Evolutionary conservation across 768 basidiomycete species (phyloP).

Genomic region (Tricholomella constricta): DNA sequence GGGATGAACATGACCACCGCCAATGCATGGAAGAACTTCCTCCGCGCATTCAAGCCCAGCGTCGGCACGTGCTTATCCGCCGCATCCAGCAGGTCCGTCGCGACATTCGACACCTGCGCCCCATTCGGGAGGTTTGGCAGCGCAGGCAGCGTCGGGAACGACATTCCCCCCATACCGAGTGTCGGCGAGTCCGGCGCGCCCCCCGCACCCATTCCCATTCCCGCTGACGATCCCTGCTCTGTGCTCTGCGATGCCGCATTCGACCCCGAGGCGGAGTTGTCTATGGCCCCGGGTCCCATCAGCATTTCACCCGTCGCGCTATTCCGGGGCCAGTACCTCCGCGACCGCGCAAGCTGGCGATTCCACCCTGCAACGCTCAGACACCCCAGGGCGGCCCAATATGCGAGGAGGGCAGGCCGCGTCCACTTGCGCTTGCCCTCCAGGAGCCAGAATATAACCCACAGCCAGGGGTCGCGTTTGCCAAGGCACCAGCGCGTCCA

Average conservation of each 20-base stretch:
- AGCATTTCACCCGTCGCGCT: constrained; percentile 36
- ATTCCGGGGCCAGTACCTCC: constrained; percentile 62
- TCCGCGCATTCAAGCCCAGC: constrained; percentile 84
- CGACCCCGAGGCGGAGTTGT: constrained; percentile 11
- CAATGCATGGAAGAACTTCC: constrained; percentile 96
- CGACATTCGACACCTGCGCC: constrained; percentile 56
- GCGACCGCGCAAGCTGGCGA: constrained; percentile 79
- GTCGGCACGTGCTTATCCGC: constrained; percentile 91
- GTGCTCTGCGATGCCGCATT: not conserved
- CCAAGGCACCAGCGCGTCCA: constrained; percentile 93
- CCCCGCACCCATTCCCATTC: too few relatives aligned
- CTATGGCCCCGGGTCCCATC: constrained; percentile 27
- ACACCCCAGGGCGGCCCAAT: constrained; percentile 81
- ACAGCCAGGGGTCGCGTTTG: constrained; percentile 83
- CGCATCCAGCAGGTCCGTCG: constrained; percentile 73
- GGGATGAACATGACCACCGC: constrained; percentile 97
- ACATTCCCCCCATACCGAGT: constrained; percentile 32
- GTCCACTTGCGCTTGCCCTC: constrained; percentile 80
- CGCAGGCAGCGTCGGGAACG: constrained; percentile 50
- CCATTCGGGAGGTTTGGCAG: constrained; percentile 47
- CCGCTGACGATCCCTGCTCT: constrained; percentile 4
- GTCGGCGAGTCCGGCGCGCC: constrained; percentile 8
- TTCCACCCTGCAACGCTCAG: constrained; percentile 96
- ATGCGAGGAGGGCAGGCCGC: constrained; percentile 72
- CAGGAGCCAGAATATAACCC: constrained; percentile 76